Percentiles rank a stretch among this genome's conserved stretches.
phyloP scores from a whole-genome alignment of 805 yeast genomes.

The Cyberlindnera mycetangii region DNA sequence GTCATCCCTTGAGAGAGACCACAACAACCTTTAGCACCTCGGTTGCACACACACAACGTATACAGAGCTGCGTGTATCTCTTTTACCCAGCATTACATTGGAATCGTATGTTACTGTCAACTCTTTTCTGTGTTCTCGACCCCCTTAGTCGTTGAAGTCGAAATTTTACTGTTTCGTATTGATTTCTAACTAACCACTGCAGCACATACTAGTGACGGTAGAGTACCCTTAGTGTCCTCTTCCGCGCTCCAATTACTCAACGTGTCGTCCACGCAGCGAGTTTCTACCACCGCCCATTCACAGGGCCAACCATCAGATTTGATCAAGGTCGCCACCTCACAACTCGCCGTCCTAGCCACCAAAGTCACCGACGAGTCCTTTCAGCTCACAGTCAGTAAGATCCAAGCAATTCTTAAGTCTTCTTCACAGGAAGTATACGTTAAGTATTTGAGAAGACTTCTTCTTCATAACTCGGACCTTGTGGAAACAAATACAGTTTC shows the following conservation, averaged over 20 bases:
- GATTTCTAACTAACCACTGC: neutral
- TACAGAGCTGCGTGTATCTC: no score
- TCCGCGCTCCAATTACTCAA: constrained; percentile 1
- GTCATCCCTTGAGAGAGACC: no score
- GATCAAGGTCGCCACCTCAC: constrained; percentile 43
- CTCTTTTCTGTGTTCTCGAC: no score
- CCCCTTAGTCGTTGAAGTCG: no score
- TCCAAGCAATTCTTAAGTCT: constrained; percentile 42
- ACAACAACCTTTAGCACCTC: no score
- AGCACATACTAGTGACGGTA: neutral
- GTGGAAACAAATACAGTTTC: constrained; percentile 23
- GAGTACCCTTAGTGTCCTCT: neutral
- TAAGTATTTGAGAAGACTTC: constrained; percentile 31
- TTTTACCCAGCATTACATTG: no score
- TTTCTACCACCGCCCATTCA: constrained; percentile 15
- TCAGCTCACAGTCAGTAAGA: constrained; percentile 39
- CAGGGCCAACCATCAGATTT: constrained; percentile 20
- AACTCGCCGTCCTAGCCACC: constrained; percentile 49
- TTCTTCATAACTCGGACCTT: constrained; percentile 31
- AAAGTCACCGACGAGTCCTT: constrained; percentile 41
- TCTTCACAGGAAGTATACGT: constrained; percentile 32
- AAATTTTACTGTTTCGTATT: no score
- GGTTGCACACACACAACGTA: no score
- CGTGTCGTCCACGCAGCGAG: constrained; percentile 13
- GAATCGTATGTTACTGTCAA: no score